Evolutionary conservation across 345 rosid genomes (phyloP), one percentile per base, ranked within the genome.

Genomic region (Eucalyptus guilfoylei): DNA sequence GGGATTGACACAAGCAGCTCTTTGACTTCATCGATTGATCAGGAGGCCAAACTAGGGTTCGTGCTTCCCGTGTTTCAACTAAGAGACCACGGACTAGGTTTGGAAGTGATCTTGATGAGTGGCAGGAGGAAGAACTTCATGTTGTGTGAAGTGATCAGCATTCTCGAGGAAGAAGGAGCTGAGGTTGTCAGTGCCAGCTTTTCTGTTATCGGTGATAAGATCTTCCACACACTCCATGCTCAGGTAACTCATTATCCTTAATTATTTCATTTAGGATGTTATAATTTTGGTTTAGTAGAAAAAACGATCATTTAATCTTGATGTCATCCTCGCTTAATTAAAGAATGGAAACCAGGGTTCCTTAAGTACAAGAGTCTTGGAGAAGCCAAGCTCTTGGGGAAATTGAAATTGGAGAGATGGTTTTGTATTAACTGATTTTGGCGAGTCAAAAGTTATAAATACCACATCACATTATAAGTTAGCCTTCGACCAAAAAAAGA

Each of bases 141-240:
- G 92, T 49, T 93, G 7, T 87, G 86, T 86, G 91, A 94, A 91
- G 92, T 90, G 17, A 92, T 94, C 6, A 87, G 88, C 54, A 91
- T 94, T 86, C 91, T 95, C 17, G 89, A 93, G 28, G 92, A 93
- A 88, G 97, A 94, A 94, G 97, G 97, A 55, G 95, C 94, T 67
- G 92, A 92, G 86, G 96, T 95, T 58, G 92, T 93, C 21, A 90
- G 91, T 45, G 94, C 95, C 4, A 93, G 90, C 90, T 93, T 90
- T 88, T 90, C 92, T 30, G 90, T 91, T 11, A 87, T 90, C 1
- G 95, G 93, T 30, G 93, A 90, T 88, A 95, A 91, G 91, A 85
- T 94, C 87, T 93, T 93, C 89, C 93, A 94, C 92, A 45, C 93
- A 15, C 54, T 95, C 86, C 96, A 95, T 88, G 96, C 97, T 64